These are phyloP conservation scores for Colletotrichum sp. DNA, from an alignment of 2,329 filamentous ascomycete species.

Conservation along the genomic window DNA sequence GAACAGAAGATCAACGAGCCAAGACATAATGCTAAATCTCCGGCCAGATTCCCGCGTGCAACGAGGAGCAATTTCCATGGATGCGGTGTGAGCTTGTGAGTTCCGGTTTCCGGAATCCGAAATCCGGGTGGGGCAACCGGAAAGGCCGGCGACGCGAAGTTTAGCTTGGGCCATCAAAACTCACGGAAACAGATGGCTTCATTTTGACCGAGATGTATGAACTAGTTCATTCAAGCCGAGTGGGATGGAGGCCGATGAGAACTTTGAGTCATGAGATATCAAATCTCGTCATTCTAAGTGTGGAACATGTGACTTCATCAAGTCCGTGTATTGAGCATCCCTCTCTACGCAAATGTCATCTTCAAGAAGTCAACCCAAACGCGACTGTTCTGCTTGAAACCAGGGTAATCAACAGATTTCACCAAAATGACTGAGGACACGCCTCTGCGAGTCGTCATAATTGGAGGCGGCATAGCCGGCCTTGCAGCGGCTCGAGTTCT, in stretches of 20 bases:
- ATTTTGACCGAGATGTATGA: neutral
- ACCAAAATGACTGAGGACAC: neutral
- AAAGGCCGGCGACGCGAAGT: neutral
- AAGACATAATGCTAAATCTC: neutral
- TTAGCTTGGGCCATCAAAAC: neutral
- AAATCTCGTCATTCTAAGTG: neutral
- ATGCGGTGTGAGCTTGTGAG: neutral
- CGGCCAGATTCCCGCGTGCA: neutral
- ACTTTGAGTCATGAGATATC: neutral
- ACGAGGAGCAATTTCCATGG: neutral
- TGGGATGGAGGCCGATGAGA: neutral
- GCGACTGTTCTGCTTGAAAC: neutral
- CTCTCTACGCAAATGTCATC: neutral
- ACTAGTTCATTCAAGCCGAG: neutral
- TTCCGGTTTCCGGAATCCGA: neutral
- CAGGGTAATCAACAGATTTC: neutral
- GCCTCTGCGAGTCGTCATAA: neutral
- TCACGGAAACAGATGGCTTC: neutral
- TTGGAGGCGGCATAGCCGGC: neutral
- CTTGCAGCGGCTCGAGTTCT: neutral
- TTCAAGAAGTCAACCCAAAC: neutral
- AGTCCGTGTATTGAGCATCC: neutral
- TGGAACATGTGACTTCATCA: neutral
- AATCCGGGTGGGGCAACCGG: neutral
- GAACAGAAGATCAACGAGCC: neutral